Base-by-base conservation (phyloP, 768 basidiomycete genomes). In the Termitomyces sp. region DNA sequence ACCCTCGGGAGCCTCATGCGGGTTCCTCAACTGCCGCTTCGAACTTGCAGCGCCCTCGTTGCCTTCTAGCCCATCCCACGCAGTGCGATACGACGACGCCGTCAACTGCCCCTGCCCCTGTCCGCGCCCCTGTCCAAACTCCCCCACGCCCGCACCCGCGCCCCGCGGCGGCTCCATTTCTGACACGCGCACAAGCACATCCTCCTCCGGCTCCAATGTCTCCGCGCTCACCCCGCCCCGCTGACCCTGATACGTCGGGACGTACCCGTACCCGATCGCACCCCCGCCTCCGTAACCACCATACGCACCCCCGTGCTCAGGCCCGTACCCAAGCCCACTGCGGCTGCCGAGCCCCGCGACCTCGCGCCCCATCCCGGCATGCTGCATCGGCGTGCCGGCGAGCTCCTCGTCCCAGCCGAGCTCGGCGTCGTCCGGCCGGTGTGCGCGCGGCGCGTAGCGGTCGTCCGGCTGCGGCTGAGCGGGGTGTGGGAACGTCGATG, bases 401-500 rank as follows among this genome's bases (percentile, higher is more conserved):
- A 67, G 62, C 44, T 66, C 57, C 65, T 33, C 64, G 57, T 61
- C 32, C 13, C 56, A 38, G 16, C 46, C 56, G 3, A 36, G 14
- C 53, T 52, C 52, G n/a, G 18, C 32, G 40, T 36, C 46, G 26
- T 47, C 46, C 8, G 46, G 20, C 13, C 23, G 4, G 26, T 33
- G 9, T 32, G n/a, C 41, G 41, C n/a, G 40, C 36, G 36, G 1
- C 13, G 36, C 13, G 5, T 12, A 12, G 36, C 36, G 5, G 13
- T 5, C 2, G 36, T 12, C 13, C 13, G 12, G 10, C 36, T 38
- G 36, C 13, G 4, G 16, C 16, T 10, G 10, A 60, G 28, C 60
- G 44, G 26, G 72, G 68, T n/a, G 74, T 68, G 4, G 70, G 70
- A 18, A 40, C 16, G 40, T 40, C 36, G 36, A 13, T 36, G 35